Conservation (phyloP, 108 stramenopile species). For the Hondaea fermentalgiana region DNA sequence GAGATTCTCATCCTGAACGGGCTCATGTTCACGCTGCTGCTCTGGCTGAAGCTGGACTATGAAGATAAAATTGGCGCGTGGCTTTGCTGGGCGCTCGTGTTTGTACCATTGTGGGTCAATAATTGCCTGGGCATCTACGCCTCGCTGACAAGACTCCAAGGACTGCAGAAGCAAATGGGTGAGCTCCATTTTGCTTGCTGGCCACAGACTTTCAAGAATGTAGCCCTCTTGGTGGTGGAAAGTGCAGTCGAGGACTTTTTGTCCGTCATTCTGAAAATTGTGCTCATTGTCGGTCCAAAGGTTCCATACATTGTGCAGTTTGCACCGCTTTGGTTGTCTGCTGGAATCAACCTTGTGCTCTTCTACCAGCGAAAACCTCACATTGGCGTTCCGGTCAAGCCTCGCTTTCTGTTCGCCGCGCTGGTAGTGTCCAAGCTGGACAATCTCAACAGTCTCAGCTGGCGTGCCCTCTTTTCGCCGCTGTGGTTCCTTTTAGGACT, state of each 20-base stretch:
- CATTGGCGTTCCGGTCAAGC: background rate
- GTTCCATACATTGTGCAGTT: background rate
- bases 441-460: background rate
- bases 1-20: background rate
- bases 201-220: background rate
- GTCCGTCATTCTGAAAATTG: background rate
- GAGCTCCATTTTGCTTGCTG: background rate
- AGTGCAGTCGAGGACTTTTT: background rate
- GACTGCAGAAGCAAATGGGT: background rate
- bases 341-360: background rate
- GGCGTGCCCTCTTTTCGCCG: background rate
- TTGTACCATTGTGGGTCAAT: background rate
- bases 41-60: background rate
- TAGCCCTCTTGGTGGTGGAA: background rate
- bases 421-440: background rate
- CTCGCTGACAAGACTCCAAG: background rate
- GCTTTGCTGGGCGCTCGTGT: background rate
- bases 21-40: background rate
- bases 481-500: background rate
- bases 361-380: background rate
- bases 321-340: background rate
- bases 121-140: background rate
- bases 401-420: background rate
- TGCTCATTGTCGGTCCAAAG: background rate
- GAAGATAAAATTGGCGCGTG: too few relatives aligned